These are phyloP conservation scores for Omphalotus olearius DNA, from an alignment of 1,284 basidiomycete species.

Conservation along the genomic window DNA sequence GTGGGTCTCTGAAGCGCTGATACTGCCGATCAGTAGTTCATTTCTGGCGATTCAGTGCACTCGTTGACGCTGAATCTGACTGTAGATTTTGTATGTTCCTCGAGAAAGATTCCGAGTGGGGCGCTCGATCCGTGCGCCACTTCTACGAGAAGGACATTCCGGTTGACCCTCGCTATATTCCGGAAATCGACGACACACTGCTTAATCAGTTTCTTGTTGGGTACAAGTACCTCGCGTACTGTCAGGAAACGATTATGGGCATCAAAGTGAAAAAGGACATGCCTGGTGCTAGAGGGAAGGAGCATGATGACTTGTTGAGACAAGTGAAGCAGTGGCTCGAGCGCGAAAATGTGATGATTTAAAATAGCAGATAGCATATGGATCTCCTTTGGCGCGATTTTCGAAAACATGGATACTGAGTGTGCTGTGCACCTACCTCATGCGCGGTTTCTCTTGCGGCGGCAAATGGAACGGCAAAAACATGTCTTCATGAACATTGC, in stretches of 20 bases:
- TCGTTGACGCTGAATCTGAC: constrained; percentile 18
- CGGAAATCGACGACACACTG: constrained; percentile 17
- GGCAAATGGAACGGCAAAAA: too few relatives aligned
- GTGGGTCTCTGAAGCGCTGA: background rate
- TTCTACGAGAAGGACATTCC: constrained; percentile 22
- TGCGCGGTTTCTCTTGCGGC: too few relatives aligned
- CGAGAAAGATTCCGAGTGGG: constrained; percentile 16
- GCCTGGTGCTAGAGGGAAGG: background rate
- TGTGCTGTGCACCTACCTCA: too few relatives aligned
- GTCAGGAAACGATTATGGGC: background rate
- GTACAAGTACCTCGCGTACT: constrained; percentile 1
- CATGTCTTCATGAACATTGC: too few relatives aligned
- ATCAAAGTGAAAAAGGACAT: background rate
- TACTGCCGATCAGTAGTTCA: background rate
- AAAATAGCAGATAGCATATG: background rate
- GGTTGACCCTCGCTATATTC: constrained; percentile 17
- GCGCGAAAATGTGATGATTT: background rate
- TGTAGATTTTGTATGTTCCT: constrained; percentile 21
- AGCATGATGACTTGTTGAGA: background rate
- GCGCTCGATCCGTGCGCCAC: constrained; percentile 18
- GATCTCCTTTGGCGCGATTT: too few relatives aligned
- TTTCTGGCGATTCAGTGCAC: constrained; percentile 10
- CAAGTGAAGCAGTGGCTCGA: background rate
- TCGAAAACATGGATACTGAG: too few relatives aligned
- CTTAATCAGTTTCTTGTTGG: background rate